Evolutionary conservation across 2,329 filamentous ascomycete species (phyloP), one percentile per base, ranked within the genome.

Genomic region (Aspergillus brasiliensis): DNA sequence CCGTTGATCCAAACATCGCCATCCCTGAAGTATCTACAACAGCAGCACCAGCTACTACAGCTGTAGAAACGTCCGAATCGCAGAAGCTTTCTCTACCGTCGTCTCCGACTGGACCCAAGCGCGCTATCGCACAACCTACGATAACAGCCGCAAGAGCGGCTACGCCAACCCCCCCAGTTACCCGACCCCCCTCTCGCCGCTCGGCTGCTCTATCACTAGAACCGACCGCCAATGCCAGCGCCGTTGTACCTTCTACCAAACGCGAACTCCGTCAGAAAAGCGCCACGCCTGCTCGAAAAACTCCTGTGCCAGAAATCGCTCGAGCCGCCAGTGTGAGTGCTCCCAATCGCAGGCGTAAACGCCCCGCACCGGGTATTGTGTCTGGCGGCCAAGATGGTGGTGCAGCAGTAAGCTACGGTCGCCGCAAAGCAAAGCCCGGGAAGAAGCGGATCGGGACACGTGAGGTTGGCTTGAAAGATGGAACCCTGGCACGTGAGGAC

Each of bases 341-440:
- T 13, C 71, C 73, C 7, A 72, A 69, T 57, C 78, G 82, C 23
- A 83, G 85, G 21, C 82, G 81, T 61, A 87, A 84, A 68, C 80
- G 83, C 5, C 85, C 85, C 5, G 85, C 84, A 4, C 86, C 86
- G 13, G 86, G 86, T 13, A 81, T 84, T 2, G 80, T 88, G 40
- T 84, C 82, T 6, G 80, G 81, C 21, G 82, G 82, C 52, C 83
- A 85, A 61, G 81, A 85, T 61, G 85, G 85, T 23, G 84, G 85
- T 51, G 84, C 85, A 44, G 86, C 86, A 47, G 84, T 88, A 38
- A 87, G 83, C 56, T 82, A 86, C 53, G 85, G 85, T 34, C 83
- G 82, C 65, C 82, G 86, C 38, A 85, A 85, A 61, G 81, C 79
- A 31, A 84, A 84, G 54, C 84, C 83, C 1, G 67, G 70, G 52